Evolutionary conservation across 2,329 filamentous ascomycete genomes (phyloP).

Genomic region (Zelopaecilomyces penicillatus): DNA sequence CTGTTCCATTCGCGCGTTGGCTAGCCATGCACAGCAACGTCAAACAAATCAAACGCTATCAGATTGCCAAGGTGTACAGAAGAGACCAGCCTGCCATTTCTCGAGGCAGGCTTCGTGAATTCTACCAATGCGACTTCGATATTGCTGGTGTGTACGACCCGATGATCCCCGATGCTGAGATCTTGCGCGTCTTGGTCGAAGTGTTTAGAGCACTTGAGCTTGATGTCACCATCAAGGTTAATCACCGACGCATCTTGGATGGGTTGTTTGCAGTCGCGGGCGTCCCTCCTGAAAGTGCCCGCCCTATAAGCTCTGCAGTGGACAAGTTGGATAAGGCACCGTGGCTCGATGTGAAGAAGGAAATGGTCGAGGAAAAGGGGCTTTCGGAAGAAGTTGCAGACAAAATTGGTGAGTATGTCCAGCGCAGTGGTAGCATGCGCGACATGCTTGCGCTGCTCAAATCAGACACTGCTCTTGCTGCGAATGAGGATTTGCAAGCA

Average conservation of each 20-base stretch:
- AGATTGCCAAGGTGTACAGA: conserved; percentile 77
- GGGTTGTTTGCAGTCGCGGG: conserved; percentile 88
- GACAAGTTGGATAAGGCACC: conserved; percentile 93
- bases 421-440: conserved; percentile 60
- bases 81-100: conserved; percentile 55
- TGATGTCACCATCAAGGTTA: conserved; percentile 80
- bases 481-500: conserved; percentile 67
- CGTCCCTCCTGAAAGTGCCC: conserved; percentile 77
- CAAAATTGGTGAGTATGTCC: conserved; percentile 75
- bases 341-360: conserved; percentile 81
- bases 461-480: conserved; percentile 56
- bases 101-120: conserved; percentile 89
- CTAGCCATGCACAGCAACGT: conserved; percentile 82
- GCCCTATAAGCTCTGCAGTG: conserved; percentile 83
- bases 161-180: conserved; percentile 89
- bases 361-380: conserved; percentile 91
- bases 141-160: conserved; percentile 81
- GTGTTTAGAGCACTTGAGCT: conserved; percentile 75
- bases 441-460: conserved; percentile 66
- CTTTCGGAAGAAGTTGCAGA: conserved; percentile 70
- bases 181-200: conserved; percentile 74
- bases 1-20: conserved; percentile 85
- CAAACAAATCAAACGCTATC: conserved; percentile 83
- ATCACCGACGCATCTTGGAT: conserved; percentile 89
- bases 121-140: conserved; percentile 96